phyloP scores from a whole-genome alignment of 2,329 filamentous ascomycete species.

The Akanthomyces lecanii region DNA sequence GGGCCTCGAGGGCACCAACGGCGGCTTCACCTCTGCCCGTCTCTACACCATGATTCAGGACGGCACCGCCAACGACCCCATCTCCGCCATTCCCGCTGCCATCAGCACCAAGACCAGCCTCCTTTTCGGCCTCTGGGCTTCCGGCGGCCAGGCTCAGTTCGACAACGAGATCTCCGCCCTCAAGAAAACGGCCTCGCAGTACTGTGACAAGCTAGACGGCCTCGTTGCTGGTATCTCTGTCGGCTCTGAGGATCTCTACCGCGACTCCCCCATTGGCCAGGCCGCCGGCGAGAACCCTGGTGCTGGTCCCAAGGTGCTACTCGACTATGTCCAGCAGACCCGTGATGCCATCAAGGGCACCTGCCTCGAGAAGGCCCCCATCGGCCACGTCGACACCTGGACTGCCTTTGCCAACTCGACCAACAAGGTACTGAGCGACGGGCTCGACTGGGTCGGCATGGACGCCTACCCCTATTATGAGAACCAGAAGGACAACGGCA shows the following conservation, averaged over 20 bases:
- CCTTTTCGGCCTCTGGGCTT: constrained; percentile 81
- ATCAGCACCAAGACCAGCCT: constrained; percentile 75
- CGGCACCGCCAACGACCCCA: constrained; percentile 60
- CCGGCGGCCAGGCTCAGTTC: constrained; percentile 59
- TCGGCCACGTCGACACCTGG: constrained; percentile 92
- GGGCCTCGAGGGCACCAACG: constrained; percentile 57
- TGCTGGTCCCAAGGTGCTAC: constrained; percentile 56
- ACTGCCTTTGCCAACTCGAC: constrained; percentile 69
- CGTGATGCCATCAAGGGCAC: constrained; percentile 61
- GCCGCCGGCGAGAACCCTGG: constrained; percentile 60
- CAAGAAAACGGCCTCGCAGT: constrained; percentile 61
- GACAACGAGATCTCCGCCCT: constrained; percentile 72
- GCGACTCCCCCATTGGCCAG: constrained; percentile 66
- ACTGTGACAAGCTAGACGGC: constrained; percentile 60
- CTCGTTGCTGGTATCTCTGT: constrained; percentile 79
- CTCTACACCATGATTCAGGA: constrained; percentile 74
- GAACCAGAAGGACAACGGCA: constrained; percentile 60
- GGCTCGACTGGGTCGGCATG: constrained; percentile 74
- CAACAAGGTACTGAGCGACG: constrained; percentile 66
- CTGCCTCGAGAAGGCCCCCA: constrained; percentile 48
- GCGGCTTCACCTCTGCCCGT: constrained; percentile 62
- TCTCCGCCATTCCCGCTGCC: constrained; percentile 74
- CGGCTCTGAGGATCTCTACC: constrained; percentile 83
- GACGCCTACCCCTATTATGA: constrained; percentile 87
- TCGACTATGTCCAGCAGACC: constrained; percentile 67